Percentiles rank a stretch among this genome's conserved stretches.
Evolutionary conservation across 179 eudicot genomes (phyloP).

Genomic region (Drosera spatulata): DNA sequence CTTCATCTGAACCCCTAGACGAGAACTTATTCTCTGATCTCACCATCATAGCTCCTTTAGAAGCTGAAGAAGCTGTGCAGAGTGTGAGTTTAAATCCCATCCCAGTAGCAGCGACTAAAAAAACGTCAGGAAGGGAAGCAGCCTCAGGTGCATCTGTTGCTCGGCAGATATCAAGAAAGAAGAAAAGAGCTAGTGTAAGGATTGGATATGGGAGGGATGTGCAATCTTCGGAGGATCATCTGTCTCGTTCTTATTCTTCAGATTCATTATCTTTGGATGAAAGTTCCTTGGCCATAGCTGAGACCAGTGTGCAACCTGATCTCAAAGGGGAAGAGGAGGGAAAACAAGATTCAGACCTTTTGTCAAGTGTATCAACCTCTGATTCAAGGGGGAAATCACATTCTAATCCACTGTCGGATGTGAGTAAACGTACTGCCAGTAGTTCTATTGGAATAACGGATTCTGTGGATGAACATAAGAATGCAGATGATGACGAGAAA

Average conservation of each 20-base stretch:
- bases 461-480: slow-evolving; percentile 6
- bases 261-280: slow-evolving; percentile 8
- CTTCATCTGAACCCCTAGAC: slow-evolving; percentile 54
- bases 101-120: slow-evolving; percentile 12
- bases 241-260: slow-evolving; percentile 13
- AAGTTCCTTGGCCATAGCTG: slow-evolving; percentile 6
- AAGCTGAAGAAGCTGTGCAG: slow-evolving; percentile 12
- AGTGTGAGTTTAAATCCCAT: slow-evolving; percentile 9
- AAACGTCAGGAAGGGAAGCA: slow-evolving; percentile 15
- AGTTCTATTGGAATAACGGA: slow-evolving; percentile 2
- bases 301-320: slow-evolving; percentile 5
- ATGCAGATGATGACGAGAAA: slow-evolving; percentile 6
- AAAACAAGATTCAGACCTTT: slow-evolving; percentile 6
- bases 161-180: slow-evolving; percentile 52
- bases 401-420: slow-evolving; percentile 6
- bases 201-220: slow-evolving; percentile 62
- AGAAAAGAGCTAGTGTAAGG: slow-evolving; percentile 54
- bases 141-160: slow-evolving; percentile 14
- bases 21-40: slow-evolving; percentile 77
- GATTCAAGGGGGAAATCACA: slow-evolving; percentile 6
- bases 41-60: slow-evolving; percentile 37
- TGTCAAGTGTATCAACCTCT: slow-evolving; percentile 10
- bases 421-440: slow-evolving; percentile 8
- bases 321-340: slow-evolving; percentile 6
- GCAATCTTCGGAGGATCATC: slow-evolving; percentile 22